A percentile compares a stretch with the other conserved stretches of the same genome.
phyloP scores from a whole-genome alignment of 2,329 filamentous ascomycete genomes.

The Neophaeococcomyces aloes region DNA sequence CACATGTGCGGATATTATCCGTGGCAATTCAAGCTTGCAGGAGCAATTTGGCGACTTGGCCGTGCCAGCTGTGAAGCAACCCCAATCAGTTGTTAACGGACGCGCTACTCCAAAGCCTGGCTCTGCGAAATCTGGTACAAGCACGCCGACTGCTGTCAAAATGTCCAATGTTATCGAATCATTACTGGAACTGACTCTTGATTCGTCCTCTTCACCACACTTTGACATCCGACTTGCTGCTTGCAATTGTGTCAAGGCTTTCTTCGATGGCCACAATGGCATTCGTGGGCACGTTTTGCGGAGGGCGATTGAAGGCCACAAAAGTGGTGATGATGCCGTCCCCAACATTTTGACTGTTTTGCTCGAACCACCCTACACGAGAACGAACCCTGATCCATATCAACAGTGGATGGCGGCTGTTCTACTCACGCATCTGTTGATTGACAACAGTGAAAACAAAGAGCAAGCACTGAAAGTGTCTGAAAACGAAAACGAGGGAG shows the following conservation, averaged over 20 bases:
- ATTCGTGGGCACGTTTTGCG: constrained; percentile 78
- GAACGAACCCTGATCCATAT: constrained; percentile 66
- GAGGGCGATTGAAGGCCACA: constrained; percentile 79
- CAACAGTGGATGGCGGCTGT: constrained; percentile 82
- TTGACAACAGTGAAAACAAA: constrained; percentile 71
- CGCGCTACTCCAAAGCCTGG: constrained; percentile 16
- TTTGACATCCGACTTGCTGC: constrained; percentile 77
- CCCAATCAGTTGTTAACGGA: constrained; percentile 26
- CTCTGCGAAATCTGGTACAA: constrained; percentile 32
- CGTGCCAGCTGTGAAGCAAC: constrained; percentile 42
- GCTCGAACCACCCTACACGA: constrained; percentile 53
- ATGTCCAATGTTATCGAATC: constrained; percentile 88
- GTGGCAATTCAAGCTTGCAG: constrained; percentile 67
- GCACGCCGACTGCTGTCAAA: constrained; percentile 22
- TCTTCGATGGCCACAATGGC: constrained; percentile 70
- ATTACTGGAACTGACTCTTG: constrained; percentile 70
- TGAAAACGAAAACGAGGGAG: constrained; percentile 72
- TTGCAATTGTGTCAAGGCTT: constrained; percentile 84
- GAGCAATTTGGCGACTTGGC: constrained; percentile 82
- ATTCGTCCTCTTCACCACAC: constrained; percentile 52
- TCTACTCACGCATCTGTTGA: constrained; percentile 74
- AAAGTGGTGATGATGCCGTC: constrained; percentile 64
- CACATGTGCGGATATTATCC: constrained; percentile 80
- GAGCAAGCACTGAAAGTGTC: constrained; percentile 67
- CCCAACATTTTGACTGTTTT: constrained; percentile 82